These are phyloP conservation scores for Talaromyces islandicus DNA, from an alignment of 2,329 filamentous ascomycete genomes.

Conservation along the genomic window DNA sequence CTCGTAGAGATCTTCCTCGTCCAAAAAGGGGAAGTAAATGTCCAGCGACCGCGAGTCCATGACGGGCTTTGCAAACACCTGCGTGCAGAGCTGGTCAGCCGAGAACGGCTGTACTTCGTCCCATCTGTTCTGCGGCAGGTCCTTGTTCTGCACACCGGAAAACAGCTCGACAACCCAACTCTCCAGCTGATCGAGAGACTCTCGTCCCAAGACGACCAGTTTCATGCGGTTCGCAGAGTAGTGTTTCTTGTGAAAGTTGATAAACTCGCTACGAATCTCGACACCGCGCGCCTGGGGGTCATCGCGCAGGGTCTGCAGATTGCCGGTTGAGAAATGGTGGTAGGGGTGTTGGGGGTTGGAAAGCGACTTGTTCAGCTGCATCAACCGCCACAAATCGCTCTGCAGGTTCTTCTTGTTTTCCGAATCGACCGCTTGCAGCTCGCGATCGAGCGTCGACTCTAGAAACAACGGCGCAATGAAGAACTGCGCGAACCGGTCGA, in stretches of 20 bases:
- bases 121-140: slow-evolving; percentile 64
- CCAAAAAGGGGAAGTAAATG: slow-evolving; percentile 76
- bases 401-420: slow-evolving; percentile 98
- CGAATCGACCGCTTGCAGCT: slow-evolving; percentile 83
- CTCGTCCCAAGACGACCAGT: slow-evolving; percentile 75
- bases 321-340: slow-evolving; percentile 87
- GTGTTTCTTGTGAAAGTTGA: slow-evolving; percentile 81
- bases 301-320: slow-evolving; percentile 77
- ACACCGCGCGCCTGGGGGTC: slow-evolving; percentile 72
- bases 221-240: slow-evolving; percentile 96
- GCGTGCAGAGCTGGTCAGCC: slow-evolving; percentile 57
- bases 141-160: slow-evolving; percentile 72
- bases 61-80: slow-evolving; percentile 84
- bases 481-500: slow-evolving; percentile 91
- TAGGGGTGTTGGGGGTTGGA: slow-evolving; percentile 84
- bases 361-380: slow-evolving; percentile 83
- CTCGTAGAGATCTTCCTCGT: slow-evolving; percentile 74
- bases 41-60: slow-evolving; percentile 79
- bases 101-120: slow-evolving; percentile 57
- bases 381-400: slow-evolving; percentile 78
- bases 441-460: slow-evolving; percentile 75
- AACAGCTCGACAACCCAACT: slow-evolving; percentile 81
- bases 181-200: slow-evolving; percentile 75
- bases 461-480: slow-evolving; percentile 86
- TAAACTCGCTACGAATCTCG: slow-evolving; percentile 84